Percentiles rank a stretch among this genome's conserved stretches.
Conservation (phyloP, 2,329 filamentous ascomycete species). For the Pseudomassariella vexata region DNA sequence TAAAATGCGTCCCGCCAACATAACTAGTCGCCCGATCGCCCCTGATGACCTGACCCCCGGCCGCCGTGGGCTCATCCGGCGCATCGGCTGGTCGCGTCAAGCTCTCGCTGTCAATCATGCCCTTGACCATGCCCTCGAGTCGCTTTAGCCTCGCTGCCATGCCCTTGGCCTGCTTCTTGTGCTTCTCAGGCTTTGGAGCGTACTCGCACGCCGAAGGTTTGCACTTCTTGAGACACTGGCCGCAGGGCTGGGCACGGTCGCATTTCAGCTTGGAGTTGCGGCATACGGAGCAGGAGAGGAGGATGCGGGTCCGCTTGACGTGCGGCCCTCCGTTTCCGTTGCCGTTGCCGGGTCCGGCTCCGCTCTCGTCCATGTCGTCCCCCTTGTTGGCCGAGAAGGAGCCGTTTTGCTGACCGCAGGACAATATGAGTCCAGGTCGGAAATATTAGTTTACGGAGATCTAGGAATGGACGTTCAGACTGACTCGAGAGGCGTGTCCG, state of each 20-base stretch:
- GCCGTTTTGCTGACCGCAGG: no score
- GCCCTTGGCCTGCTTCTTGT: conserved; percentile 35
- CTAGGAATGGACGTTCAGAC: no score
- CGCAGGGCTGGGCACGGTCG: conserved; percentile 45
- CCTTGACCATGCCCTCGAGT: conserved; percentile 53
- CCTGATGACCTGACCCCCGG: conserved; percentile 35
- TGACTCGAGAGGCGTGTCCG: no score
- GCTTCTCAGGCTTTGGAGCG: conserved; percentile 38
- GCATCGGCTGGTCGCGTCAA: conserved; percentile 1
- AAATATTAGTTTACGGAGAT: neutral
- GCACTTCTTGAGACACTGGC: conserved; percentile 46
- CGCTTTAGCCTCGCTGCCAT: conserved; percentile 49
- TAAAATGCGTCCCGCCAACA: conserved; percentile 54
- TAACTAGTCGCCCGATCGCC: conserved; percentile 41
- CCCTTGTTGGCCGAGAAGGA: no score
- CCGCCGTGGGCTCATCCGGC: conserved; percentile 7
- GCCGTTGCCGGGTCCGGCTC: neutral
- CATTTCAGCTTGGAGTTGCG: conserved; percentile 52
- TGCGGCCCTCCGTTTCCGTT: conserved; percentile 5
- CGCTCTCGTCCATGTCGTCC: no score
- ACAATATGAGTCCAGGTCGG: neutral
- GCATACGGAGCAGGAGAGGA: conserved; percentile 48
- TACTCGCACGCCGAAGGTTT: conserved; percentile 41
- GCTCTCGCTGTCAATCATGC: conserved; percentile 41
- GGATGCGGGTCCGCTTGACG: conserved; percentile 39